These are phyloP conservation scores for Capsicum baccatum DNA, from an alignment of 257 asterid species.

Conservation along the genomic window DNA sequence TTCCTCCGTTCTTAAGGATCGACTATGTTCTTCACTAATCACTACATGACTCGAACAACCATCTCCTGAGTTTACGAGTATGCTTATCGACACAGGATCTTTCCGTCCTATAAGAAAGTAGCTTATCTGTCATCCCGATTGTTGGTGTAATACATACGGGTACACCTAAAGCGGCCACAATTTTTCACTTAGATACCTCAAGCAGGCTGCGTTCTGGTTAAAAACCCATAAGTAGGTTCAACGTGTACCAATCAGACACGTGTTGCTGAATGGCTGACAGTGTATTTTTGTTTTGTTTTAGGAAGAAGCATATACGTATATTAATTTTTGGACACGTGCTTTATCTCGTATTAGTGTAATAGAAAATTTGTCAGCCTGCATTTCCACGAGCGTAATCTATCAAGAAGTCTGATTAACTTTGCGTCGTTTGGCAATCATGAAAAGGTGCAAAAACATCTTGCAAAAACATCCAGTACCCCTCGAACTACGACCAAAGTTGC, in stretches of 20 bases:
- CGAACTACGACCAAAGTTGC: too few species aligned
- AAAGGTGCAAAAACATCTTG: too few species aligned
- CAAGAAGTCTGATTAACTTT: too few species aligned
- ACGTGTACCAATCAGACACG: not conserved
- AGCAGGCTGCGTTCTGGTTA: not conserved
- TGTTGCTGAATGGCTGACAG: too few species aligned
- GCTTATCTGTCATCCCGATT: not conserved
- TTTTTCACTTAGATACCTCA: not conserved
- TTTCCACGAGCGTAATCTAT: too few species aligned
- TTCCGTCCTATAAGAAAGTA: not conserved
- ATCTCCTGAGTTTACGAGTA: not conserved
- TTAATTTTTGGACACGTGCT: too few species aligned
- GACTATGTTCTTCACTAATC: constrained; percentile 4
- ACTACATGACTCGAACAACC: not conserved
- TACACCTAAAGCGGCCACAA: not conserved
- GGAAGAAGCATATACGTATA: too few species aligned
- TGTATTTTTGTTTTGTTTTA: too few species aligned
- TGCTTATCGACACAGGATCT: not conserved
- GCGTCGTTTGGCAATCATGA: too few species aligned
- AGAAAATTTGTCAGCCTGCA: too few species aligned
- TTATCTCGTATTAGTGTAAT: too few species aligned
- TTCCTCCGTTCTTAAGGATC: not conserved
- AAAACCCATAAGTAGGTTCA: not conserved
- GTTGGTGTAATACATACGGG: not conserved
- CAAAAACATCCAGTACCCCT: too few species aligned